These are phyloP conservation scores for Microsporum audouinii DNA, from an alignment of 2,329 filamentous ascomycete species.

Conservation along the genomic window DNA sequence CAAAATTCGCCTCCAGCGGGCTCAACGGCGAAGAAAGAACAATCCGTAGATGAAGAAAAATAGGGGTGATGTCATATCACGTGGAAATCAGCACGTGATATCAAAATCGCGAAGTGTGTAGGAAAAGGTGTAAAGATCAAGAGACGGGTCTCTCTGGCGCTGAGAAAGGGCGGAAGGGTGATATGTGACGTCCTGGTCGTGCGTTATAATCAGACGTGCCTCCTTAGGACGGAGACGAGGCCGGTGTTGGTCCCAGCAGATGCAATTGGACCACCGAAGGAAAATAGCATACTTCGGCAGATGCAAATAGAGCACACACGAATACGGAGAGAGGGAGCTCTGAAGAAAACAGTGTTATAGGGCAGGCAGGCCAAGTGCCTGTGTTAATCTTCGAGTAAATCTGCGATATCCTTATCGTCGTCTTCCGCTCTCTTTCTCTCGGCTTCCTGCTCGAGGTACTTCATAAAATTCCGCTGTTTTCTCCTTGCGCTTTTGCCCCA, in stretches of 20 bases:
- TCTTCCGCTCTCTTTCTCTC: slow-evolving; percentile 54
- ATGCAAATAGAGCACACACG: too few relatives aligned
- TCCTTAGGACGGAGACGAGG: too few relatives aligned
- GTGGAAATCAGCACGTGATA: background rate
- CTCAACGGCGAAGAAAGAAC: background rate
- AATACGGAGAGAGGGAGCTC: background rate
- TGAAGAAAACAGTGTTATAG: background rate
- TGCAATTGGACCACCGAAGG: too few relatives aligned
- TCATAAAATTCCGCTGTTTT: slow-evolving; percentile 56
- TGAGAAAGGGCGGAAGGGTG: background rate
- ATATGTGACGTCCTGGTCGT: too few relatives aligned
- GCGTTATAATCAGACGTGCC: too few relatives aligned
- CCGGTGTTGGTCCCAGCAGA: too few relatives aligned
- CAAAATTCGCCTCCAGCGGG: background rate
- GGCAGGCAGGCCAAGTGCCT: background rate
- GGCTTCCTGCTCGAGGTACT: slow-evolving; percentile 52
- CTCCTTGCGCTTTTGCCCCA: slow-evolving; percentile 63
- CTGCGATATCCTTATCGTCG: slow-evolving; percentile 63
- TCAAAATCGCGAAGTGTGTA: background rate
- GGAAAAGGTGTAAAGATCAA: too few relatives aligned
- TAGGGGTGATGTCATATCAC: background rate
- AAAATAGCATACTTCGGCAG: too few relatives aligned
- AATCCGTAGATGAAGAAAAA: background rate
- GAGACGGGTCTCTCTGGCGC: background rate
- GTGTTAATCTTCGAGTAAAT: slow-evolving; percentile 51